Base-by-base conservation (phyloP, 129 eudicot genomes). In the Artemisia argyi region DNA sequence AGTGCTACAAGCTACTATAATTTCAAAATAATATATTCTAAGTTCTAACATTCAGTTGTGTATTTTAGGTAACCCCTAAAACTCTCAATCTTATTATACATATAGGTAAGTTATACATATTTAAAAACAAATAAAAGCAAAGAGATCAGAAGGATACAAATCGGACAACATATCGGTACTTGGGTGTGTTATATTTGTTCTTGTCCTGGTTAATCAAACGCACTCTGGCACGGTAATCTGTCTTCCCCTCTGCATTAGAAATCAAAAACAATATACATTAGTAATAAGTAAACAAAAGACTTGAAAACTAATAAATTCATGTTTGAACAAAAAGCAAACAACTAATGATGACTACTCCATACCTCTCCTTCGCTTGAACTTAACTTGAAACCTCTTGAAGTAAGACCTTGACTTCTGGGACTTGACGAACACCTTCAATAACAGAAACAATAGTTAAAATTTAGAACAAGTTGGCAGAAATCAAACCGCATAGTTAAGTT, bases 341-440 rank as follows among this genome's bases (percentile, higher is more conserved):
- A 56, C 1, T 15, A 3, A 32, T 18, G 52, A 26, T 4, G 1
- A 52, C 11, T 9, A 5, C 7, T 7, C 1, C 54, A 32, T 65
- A 90, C 98, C 87, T 87, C 98, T 79, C 83, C 98, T 94, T 85
- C 98, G 76, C 86, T 92, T 92, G 72, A 81, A 92, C 71, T 89
- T 89, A 30, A 92, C 98, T 74, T 92, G 98, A 81, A 65, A 92
- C 65, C 98, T 85, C 87, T 92, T 92, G 76, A 85, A 92, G 83
- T 87, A 87, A 6, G 92, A 76, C 39, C 79, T 77, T 0, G 85
- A 64, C 77, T 84, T 87, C 60, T 71, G 77, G 44, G 89, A 62
- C 68, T 87, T 87, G 55, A 75, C 89, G 11, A 82, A 87, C 12
- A 20, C 83, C 92, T 87, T 56, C 18, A 30, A 3, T 5, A 63